Base-by-base conservation (phyloP, 2,329 filamentous ascomycete species). In the Trichoderma sp. region DNA sequence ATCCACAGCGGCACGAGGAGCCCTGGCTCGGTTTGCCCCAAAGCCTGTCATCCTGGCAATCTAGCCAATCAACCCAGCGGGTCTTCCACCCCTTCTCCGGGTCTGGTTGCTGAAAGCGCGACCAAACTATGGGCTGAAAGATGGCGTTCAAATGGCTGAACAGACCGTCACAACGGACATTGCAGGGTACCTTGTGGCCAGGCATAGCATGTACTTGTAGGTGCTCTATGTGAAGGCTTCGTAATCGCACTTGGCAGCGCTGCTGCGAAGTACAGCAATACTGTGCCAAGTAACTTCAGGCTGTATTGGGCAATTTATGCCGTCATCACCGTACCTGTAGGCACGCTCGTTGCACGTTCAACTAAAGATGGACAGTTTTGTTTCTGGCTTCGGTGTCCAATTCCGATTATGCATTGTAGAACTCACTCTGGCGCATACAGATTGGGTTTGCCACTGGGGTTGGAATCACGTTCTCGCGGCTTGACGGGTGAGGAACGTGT, bases 1-100 rank as follows among this genome's bases (percentile, higher is more conserved):
- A 66, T 69, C 68, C 58, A 68, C 59, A 70, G 64, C 70, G 70
- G 75, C 76, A 77, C 76, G 76, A 77, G 76, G 76, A 73, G 71
- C 74, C 76, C 76, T 72, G 74, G 76, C 72, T 73, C 70, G 64
- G 55, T 56, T 52, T 59, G 55, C 29, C 37, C 52, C 52, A 57
- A 57, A 37, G 33, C 24, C 27, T 49, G 33, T 55, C 37, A 49
- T 63, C 71, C 72, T 60, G 69, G 74, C 73, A 72, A 74, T 70
- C 71, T 64, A 68, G 74, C 72, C 72, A 75, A 71, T 73, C 74
- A 70, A 69, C 65, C 69, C 72, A 70, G 72, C 71, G 70, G 40
- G 56, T 47, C 70, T 70, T 70, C 64, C 69, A 71, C 71, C 73
- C 70, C 69, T 70, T 52, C 52, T 64, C 61, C 52, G 31, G n/a